Evolutionary conservation across 1,284 basidiomycete species (phyloP).

Genomic region (Cutaneotrichosporon mucoides): DNA sequence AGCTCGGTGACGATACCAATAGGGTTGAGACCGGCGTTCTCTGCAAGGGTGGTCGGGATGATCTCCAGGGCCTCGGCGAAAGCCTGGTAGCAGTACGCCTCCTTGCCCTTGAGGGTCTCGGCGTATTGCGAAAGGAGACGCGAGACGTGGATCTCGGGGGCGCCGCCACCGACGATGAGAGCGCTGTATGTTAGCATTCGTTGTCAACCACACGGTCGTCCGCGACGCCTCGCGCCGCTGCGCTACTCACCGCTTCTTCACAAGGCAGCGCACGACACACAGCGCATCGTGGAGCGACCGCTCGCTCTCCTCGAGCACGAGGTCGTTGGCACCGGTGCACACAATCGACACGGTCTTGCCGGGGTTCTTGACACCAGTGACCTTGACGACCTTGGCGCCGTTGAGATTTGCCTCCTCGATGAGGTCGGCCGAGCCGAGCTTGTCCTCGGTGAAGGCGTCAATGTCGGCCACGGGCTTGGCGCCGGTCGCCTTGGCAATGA

Average conservation of each 20-base stretch:
- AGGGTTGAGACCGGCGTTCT: conserved; percentile 97
- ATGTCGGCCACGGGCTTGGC: conserved; percentile 98
- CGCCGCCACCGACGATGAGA: conserved; percentile 93
- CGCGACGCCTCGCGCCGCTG: not conserved
- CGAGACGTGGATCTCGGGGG: conserved; percentile 98
- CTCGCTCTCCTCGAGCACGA: conserved; percentile 96
- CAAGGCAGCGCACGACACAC: conserved; percentile 95
- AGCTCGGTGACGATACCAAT: conserved; percentile 98
- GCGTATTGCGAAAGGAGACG: conserved; percentile 85
- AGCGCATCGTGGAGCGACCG: conserved; percentile 96
- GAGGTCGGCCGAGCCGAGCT: conserved; percentile 92
- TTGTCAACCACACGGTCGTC: not conserved
- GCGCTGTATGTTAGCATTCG: conserved; percentile 58
- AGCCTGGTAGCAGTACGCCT: conserved; percentile 98
- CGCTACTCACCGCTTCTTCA: conserved; percentile 82
- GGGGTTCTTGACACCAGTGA: conserved; percentile 92
- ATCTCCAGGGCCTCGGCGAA: conserved; percentile 98
- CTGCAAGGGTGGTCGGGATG: conserved; percentile 95
- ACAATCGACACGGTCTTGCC: conserved; percentile 94
- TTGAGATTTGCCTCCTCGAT: conserved; percentile 84
- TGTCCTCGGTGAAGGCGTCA: conserved; percentile 98
- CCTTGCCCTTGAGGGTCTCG: conserved; percentile 94
- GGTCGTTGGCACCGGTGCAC: conserved; percentile 87
- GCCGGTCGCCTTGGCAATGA: conserved; percentile 89
- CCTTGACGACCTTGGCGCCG: conserved; percentile 88